Evolutionary conservation across 805 yeast species (phyloP).

Genomic region (Metschnikowia henanensis): DNA sequence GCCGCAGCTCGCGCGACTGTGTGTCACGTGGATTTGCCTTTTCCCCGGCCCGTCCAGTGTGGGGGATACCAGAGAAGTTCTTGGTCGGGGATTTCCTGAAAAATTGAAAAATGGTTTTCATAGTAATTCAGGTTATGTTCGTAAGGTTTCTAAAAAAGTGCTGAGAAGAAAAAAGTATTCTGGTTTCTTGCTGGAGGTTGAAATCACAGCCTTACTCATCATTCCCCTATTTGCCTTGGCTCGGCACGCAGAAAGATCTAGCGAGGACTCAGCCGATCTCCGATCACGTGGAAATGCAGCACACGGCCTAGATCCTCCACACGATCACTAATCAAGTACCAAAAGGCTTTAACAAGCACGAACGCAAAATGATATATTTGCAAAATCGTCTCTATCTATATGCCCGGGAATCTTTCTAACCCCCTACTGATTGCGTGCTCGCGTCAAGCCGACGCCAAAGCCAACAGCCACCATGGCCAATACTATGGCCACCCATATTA

Average conservation of each 20-base stretch:
- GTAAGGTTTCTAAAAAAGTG: too few species aligned
- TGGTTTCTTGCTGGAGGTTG: background rate
- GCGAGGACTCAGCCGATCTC: background rate
- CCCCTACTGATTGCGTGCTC: background rate
- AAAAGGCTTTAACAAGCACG: too few species aligned
- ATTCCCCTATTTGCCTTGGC: too few species aligned
- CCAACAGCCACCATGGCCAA: conserved; percentile 44
- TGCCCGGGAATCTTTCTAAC: background rate
- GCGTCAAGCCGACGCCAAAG: conserved; percentile 28
- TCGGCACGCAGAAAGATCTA: background rate
- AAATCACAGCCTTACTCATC: background rate
- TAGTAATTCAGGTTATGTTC: too few species aligned
- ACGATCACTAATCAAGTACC: background rate
- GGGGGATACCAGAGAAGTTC: too few species aligned
- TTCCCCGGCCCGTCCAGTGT: background rate
- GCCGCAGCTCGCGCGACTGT: conserved; percentile 4
- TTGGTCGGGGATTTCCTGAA: background rate
- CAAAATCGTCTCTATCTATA: background rate
- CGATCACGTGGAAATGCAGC: background rate
- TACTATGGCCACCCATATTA: conserved; percentile 32
- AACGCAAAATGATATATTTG: background rate
- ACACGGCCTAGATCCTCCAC: background rate
- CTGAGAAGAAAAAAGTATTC: too few species aligned
- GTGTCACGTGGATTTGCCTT: background rate
- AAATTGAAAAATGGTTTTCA: too few species aligned